phyloP scores from a whole-genome alignment of 2,329 filamentous ascomycete genomes.

The Sporothrix variecibatus region DNA sequence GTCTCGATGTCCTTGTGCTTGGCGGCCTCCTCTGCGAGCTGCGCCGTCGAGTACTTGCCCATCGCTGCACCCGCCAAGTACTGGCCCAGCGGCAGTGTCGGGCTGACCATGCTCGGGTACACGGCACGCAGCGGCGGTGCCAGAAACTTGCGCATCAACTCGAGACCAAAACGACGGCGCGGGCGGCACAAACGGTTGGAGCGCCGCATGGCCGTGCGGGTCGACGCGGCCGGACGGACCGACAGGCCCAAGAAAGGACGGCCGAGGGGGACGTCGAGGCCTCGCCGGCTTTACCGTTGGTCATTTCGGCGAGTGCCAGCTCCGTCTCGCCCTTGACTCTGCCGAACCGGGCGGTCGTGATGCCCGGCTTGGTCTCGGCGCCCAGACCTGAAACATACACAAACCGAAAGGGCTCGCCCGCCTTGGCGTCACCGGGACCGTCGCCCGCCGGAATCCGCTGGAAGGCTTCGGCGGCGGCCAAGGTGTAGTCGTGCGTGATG shows the following conservation, averaged over 20 bases:
- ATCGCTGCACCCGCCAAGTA: slow-evolving; percentile 51
- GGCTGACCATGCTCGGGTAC: slow-evolving; percentile 39
- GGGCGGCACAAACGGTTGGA: slow-evolving; percentile 46
- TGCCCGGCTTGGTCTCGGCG: slow-evolving; percentile 58
- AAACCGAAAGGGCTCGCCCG: slow-evolving; percentile 59
- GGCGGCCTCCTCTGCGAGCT: slow-evolving; percentile 19
- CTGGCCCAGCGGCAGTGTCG: slow-evolving; percentile 47
- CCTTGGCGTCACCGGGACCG: neutral
- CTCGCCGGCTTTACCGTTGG: slow-evolving; percentile 37
- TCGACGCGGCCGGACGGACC: slow-evolving; percentile 64
- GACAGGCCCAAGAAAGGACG: slow-evolving; percentile 53
- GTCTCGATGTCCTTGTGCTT: slow-evolving; percentile 38
- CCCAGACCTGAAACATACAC: slow-evolving; percentile 69
- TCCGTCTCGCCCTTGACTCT: slow-evolving; percentile 70
- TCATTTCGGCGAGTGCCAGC: slow-evolving; percentile 55
- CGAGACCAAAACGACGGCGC: slow-evolving; percentile 23
- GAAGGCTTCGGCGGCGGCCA: slow-evolving; percentile 43
- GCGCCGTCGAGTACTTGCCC: slow-evolving; percentile 40
- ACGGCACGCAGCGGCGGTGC: slow-evolving; percentile 33
- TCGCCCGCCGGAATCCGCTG: slow-evolving; percentile 13
- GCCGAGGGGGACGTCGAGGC: slow-evolving; percentile 29
- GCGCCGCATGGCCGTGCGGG: slow-evolving; percentile 42
- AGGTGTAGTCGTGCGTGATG: slow-evolving; percentile 67
- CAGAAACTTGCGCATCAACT: slow-evolving; percentile 32
- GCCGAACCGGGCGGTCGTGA: slow-evolving; percentile 59